Evolutionary conservation across 208 protist genomes (phyloP), one percentile per base, ranked within the genome.

Genomic region (Leishmania tropica): DNA sequence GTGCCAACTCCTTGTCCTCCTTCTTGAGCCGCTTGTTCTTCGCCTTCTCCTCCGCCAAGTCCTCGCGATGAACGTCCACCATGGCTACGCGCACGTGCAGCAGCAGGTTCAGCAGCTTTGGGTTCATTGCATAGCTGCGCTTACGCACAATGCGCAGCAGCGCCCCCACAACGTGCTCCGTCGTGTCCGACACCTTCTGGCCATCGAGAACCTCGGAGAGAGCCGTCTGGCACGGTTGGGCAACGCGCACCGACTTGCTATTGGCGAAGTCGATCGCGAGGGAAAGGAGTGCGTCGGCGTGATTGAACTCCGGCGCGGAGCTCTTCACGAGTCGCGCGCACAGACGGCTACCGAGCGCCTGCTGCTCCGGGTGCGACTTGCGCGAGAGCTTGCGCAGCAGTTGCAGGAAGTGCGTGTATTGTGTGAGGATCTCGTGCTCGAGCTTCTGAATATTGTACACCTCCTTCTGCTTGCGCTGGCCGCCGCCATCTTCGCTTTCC

Each of bases 401-500:
- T 79, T 98, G 95, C 47, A 98, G 88, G 75, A 98, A 98, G 85
- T 98, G 95, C 75, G 96, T 94, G 83, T 98, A 98, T 81, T 98
- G 95, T 17, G 88, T 95, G 51, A 98, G 87, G 42, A 98, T 87
- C 81, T 98, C 95, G 80, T 98, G 94, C 83, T 98, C 95, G 19
- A 98, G 87, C 85, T 92, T 91, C 78, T 98, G 94, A 37, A 98
- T 90, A 54, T 94, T 94, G 86, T 94, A 97, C 72, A 98, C 95
- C 88, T 98, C 95, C 84, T 97, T 97, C 79, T 98, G 84, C 83
- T 97, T 98, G 17, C 92, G 88, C 81, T 94, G 87, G 6, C 88
- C 89, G 8, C 87, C 90, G 73, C 95, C 94, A 85, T 96, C 95
- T 81, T 97, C 95, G 45, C 81, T 85, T 42, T 97, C 93, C 5